Conservation (phyloP, 1,284 basidiomycete species). For the Acaromyces ingoldii region DNA sequence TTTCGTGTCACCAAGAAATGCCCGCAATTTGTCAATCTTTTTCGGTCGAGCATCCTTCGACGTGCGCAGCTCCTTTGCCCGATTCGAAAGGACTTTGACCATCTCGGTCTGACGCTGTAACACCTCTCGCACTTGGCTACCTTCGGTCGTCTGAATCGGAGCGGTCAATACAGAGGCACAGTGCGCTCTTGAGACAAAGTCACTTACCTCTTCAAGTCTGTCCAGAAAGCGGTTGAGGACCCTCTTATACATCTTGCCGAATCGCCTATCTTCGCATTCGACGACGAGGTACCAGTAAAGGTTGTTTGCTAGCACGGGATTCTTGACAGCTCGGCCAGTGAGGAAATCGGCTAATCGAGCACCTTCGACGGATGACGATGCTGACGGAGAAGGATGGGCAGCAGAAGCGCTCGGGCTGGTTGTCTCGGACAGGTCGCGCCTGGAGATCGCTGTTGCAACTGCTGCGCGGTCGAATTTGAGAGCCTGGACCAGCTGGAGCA, state of each 20-base stretch:
- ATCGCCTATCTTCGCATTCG: slow-evolving; percentile 73
- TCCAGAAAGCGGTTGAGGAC: slow-evolving; percentile 84
- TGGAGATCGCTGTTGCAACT: neutral
- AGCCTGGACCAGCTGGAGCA: slow-evolving; percentile 93
- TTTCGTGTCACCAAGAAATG: slow-evolving; percentile 77
- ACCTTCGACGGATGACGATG: slow-evolving; percentile 8
- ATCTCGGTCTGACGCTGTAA: slow-evolving; percentile 66
- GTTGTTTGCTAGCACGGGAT: slow-evolving; percentile 78
- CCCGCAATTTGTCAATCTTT: slow-evolving; percentile 90
- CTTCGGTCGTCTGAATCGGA: neutral
- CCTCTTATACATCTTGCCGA: slow-evolving; percentile 84
- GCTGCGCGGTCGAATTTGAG: slow-evolving; percentile 61
- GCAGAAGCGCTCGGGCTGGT: neutral
- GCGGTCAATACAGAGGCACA: no score
- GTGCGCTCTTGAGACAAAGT: no score
- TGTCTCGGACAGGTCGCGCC: no score
- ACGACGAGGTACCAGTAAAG: slow-evolving; percentile 98
- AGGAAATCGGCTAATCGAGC: slow-evolving; percentile 60
- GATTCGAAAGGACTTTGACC: slow-evolving; percentile 72
- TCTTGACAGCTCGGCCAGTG: slow-evolving; percentile 70
- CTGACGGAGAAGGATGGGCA: neutral
- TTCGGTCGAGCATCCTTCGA: slow-evolving; percentile 90
- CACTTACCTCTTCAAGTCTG: slow-evolving; percentile 71
- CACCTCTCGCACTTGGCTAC: neutral
- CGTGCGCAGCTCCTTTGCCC: slow-evolving; percentile 76